A percentile compares a stretch with the other conserved stretches of the same genome.
Evolutionary conservation across 495 filamentous ascomycete species (phyloP).

Genomic region (Lophiotrema nucula): DNA sequence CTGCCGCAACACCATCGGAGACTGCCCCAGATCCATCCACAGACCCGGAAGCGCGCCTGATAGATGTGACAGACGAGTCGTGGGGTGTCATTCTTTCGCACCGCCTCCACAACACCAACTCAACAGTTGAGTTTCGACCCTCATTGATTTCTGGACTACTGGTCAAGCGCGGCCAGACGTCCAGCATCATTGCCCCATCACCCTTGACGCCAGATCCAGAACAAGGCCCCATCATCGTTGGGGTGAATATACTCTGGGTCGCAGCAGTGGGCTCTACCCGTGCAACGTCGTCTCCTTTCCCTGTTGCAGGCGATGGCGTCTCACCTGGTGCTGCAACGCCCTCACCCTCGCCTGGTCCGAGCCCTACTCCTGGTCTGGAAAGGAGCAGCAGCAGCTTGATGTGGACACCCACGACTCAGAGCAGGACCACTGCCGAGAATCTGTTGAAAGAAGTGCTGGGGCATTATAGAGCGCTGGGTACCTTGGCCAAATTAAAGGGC

Average conservation of each 20-base stretch:
- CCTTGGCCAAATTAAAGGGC: conserved; percentile 68
- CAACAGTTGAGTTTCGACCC: conserved; percentile 61
- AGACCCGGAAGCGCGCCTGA: conserved; percentile 70
- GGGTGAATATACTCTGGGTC: conserved; percentile 52
- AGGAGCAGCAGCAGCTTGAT: conserved; percentile 17
- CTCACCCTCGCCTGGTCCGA: background rate
- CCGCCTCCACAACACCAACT: conserved; percentile 65
- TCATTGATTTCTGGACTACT: conserved; percentile 72
- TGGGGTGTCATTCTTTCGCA: conserved; percentile 76
- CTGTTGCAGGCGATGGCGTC: conserved; percentile 23
- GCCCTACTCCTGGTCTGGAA: conserved; percentile 5
- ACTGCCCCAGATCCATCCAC: conserved; percentile 29
- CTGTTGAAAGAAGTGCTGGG: conserved; percentile 68
- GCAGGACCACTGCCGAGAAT: conserved; percentile 52
- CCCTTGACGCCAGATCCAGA: conserved; percentile 8
- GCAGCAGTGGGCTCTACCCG: conserved; percentile 22
- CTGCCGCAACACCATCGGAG: conserved; percentile 34
- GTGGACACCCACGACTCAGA: conserved; percentile 26
- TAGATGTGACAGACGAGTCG: conserved; percentile 75
- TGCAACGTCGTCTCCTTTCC: conserved; percentile 17
- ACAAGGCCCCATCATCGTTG: conserved; percentile 24
- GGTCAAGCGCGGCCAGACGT: conserved; percentile 62
- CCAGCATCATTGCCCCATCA: background rate
- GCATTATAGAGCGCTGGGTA: conserved; percentile 74
- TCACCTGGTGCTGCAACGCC: conserved; percentile 22